phyloP scores from a whole-genome alignment of 208 protist genomes.

The Lotmaria passim region DNA sequence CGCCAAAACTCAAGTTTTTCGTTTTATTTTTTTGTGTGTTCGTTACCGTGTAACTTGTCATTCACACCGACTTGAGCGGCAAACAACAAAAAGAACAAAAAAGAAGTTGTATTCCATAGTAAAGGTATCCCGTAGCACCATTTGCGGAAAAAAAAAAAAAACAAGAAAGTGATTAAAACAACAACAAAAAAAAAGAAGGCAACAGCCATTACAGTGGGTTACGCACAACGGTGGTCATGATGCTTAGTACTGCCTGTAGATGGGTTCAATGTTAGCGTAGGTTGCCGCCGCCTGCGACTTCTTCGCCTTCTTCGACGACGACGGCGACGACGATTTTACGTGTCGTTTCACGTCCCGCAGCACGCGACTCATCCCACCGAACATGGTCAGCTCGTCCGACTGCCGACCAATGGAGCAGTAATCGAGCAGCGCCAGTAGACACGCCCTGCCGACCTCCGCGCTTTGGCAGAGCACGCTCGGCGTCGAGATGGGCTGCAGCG shows the following conservation, averaged over 20 bases:
- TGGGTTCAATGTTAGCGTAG: constrained; percentile 30
- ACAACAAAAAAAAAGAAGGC: neutral
- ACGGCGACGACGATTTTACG: constrained; percentile 26
- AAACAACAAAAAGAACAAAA: neutral
- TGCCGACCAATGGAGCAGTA: constrained; percentile 63
- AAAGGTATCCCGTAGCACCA: no score
- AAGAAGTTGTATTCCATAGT: neutral
- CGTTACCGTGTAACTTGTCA: no score
- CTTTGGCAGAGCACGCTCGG: constrained; percentile 77
- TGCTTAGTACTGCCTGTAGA: constrained; percentile 55
- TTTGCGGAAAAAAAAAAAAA: no score
- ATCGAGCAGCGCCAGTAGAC: constrained; percentile 74
- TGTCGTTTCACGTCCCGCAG: constrained; percentile 71
- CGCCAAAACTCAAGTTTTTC: no score
- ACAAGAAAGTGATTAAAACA: neutral
- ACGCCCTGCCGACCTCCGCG: constrained; percentile 68
- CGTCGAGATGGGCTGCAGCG: constrained; percentile 41
- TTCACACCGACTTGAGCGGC: no score
- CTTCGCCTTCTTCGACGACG: constrained; percentile 19
- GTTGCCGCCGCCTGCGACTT: constrained; percentile 21
- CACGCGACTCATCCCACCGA: constrained; percentile 68
- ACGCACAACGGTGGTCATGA: no score
- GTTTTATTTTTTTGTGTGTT: no score
- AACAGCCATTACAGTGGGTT: no score
- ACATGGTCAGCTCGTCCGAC: constrained; percentile 48